These are phyloP conservation scores for Mollisia scopiformis DNA, from an alignment of 2,329 filamentous ascomycete species.

Conservation along the genomic window DNA sequence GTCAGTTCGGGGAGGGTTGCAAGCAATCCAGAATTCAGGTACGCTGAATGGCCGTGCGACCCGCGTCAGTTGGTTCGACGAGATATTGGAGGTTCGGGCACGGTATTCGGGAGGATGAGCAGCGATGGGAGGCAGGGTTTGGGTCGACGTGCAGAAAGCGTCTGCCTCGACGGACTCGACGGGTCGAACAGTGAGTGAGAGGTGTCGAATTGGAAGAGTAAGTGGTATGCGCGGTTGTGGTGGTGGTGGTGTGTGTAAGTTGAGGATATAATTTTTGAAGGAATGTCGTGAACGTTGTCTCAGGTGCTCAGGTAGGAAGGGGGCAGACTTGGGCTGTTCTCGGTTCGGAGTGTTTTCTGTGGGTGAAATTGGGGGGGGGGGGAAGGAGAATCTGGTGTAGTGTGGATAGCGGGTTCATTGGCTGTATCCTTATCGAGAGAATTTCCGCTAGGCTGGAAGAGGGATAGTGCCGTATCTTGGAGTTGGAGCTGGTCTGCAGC, in stretches of 20 bases:
- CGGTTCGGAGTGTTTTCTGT: conserved; percentile 3
- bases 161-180: not conserved
- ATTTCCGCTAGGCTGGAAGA: too few relatives aligned
- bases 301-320: not conserved
- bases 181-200: too few relatives aligned
- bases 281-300: not conserved
- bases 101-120: too few relatives aligned
- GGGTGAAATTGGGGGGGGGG: not conserved
- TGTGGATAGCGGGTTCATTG: not conserved
- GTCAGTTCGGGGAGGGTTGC: conserved; percentile 9
- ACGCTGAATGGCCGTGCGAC: conserved; percentile 27
- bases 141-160: not conserved
- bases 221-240: too few relatives aligned
- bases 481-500: not conserved
- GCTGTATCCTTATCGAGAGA: not conserved
- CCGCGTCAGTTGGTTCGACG: conserved; percentile 11
- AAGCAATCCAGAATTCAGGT: conserved; percentile 19
- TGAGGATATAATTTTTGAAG: conserved; percentile 20
- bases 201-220: too few relatives aligned
- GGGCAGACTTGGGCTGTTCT: not conserved
- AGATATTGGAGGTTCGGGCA: not conserved
- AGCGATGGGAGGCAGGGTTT: not conserved
- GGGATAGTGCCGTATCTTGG: too few relatives aligned
- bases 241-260: not conserved
- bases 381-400: not conserved